Evolutionary conservation across 73 alveolate genomes (phyloP).

Genomic region (Blepharisma stoltei): DNA sequence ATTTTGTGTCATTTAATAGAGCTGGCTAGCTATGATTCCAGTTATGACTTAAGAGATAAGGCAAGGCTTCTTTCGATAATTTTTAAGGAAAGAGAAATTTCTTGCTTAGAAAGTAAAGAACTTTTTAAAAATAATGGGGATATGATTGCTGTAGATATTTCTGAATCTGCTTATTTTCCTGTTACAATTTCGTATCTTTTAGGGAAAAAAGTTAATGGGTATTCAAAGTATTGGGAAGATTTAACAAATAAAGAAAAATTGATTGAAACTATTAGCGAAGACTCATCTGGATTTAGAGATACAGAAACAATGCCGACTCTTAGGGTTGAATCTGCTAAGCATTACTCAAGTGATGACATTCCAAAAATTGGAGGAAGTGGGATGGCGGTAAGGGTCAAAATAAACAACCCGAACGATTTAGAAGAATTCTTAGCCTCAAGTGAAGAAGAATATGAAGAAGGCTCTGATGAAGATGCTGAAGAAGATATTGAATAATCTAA

Average conservation of each 20-base stretch:
- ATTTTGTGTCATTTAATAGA: neutral
- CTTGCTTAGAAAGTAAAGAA: neutral
- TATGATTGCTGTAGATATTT: neutral
- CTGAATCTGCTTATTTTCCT: slow-evolving; percentile 1
- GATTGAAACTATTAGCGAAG: neutral
- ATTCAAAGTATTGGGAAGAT: slow-evolving; percentile 15
- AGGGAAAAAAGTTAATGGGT: slow-evolving; percentile 8
- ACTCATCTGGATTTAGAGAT: neutral
- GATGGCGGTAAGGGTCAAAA: neutral
- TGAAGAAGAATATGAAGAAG: slow-evolving; percentile 17
- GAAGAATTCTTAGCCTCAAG: neutral
- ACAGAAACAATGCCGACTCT: slow-evolving; percentile 3
- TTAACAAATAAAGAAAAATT: neutral
- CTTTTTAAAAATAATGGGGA: neutral
- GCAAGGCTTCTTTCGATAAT: neutral
- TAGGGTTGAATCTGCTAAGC: neutral
- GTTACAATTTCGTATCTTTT: neutral
- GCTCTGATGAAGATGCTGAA: slow-evolving; percentile 4
- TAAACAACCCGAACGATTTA: neutral
- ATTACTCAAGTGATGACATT: neutral
- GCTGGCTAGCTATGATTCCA: neutral
- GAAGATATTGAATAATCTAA: neutral
- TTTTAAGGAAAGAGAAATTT: neutral
- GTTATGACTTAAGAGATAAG: slow-evolving; percentile 14
- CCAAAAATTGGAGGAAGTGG: slow-evolving; percentile 6